Evolutionary conservation across 2,329 filamentous ascomycete genomes (phyloP).

Genomic region (Nemania sp.): DNA sequence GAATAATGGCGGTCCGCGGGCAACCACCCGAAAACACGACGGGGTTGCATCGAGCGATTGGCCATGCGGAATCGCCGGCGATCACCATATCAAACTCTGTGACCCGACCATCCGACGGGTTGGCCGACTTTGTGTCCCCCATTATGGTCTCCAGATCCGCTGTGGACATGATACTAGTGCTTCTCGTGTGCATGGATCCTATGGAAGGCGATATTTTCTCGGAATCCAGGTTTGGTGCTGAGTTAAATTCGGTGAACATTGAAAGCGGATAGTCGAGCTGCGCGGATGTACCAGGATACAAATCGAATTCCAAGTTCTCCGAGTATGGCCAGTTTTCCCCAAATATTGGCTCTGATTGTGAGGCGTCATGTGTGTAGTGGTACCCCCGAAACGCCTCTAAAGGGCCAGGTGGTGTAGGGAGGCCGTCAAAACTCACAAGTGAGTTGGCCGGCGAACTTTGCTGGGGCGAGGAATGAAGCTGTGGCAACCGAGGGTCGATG

Average conservation of each 20-base stretch:
- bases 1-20: constrained; percentile 55
- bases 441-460: constrained; percentile 42
- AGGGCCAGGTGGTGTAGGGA: constrained; percentile 41
- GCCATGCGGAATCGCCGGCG: constrained; percentile 55
- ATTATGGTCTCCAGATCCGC: constrained; percentile 44
- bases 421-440: constrained; percentile 43
- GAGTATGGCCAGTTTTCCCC: too few relatives aligned
- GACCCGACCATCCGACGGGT: constrained; percentile 40
- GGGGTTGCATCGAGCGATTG: constrained; percentile 55
- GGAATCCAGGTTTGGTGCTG: constrained; percentile 48
- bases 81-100: constrained; percentile 54
- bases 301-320: background rate
- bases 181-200: constrained; percentile 51
- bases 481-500: constrained; percentile 42
- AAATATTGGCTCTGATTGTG: too few relatives aligned
- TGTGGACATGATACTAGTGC: constrained; percentile 52
- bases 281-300: background rate
- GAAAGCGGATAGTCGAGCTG: constrained; percentile 9
- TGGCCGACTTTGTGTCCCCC: constrained; percentile 38
- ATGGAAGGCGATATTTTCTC: constrained; percentile 50
- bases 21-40: constrained; percentile 50
- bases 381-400: background rate
- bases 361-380: too few relatives aligned
- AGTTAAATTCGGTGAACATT: constrained; percentile 44
- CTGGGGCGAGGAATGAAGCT: constrained; percentile 34